Base-by-base conservation (phyloP, 805 yeast species). In the Zygotorulaspora danielsina region DNA sequence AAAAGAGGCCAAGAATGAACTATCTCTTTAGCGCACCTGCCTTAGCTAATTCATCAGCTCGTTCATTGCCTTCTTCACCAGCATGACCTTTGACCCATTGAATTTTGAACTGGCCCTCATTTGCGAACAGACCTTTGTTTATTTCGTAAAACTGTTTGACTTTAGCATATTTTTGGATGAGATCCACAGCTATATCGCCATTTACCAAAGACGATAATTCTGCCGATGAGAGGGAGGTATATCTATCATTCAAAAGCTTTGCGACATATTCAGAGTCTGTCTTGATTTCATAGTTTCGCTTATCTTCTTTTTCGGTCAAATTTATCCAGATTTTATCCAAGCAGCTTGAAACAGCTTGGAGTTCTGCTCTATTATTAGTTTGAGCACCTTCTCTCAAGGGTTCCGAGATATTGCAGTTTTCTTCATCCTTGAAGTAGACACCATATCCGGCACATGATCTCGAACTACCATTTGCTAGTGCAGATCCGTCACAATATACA, bases 361-460 rank as follows among this genome's bases (percentile, higher is more conserved):
- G 70, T 60, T 89, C 97, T 1, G 95, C 93, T 28, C 85, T 64
- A 48, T 84, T 88, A 51, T 87, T 88, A 1, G 95, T 85, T 22
- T 80, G 87, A 3, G 53, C 53, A 2, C 56, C 59, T 2, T 66
- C 70, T 2, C n/a, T 29, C 18, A 86, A 64, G 0, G 81, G 75
- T 4, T 68, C 76, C 0, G 81, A 67, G 7, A 69, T 63, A 55
- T 83, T 84, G 59, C 36, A 34, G 16, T 39, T 45, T 2, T 69
- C 42, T 51, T 79, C 82, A 24, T 59, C 63, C 0, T 87, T 89
- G 57, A 72, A 85, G 56, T 65, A 86, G 0, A 83, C 84, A 17
- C 96, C 97, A 52, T 74, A 78, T 0, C 97, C 96, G 0, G 65
- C 63, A 11, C 52, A 42, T 6, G 64, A 57, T 4, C 17, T 15